phyloP scores from a whole-genome alignment of 495 filamentous ascomycete genomes.

The Trichocladium uniseriatum region DNA sequence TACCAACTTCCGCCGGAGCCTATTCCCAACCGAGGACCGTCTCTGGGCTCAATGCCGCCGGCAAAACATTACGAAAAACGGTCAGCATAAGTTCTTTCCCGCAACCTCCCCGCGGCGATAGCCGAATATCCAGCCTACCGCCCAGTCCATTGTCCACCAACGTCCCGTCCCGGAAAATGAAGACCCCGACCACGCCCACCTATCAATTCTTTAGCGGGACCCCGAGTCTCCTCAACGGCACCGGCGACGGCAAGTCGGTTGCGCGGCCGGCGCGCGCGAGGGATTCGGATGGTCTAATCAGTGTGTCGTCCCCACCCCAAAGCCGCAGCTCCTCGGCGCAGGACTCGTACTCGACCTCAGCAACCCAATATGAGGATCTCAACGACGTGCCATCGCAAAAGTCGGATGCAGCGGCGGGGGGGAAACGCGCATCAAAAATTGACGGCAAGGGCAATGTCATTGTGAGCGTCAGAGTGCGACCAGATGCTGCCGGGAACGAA shows the following conservation, averaged over 20 bases:
- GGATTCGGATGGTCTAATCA: slow-evolving; percentile 61
- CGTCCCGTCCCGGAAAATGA: slow-evolving; percentile 32
- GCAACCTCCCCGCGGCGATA: slow-evolving; percentile 64
- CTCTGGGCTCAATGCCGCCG: slow-evolving; percentile 41
- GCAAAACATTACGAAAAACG: slow-evolving; percentile 66
- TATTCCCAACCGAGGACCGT: slow-evolving; percentile 44
- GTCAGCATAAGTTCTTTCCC: slow-evolving; percentile 89
- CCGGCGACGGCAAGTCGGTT: slow-evolving; percentile 64
- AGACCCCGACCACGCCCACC: slow-evolving; percentile 29
- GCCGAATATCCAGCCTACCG: slow-evolving; percentile 45
- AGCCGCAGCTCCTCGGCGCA: slow-evolving; percentile 85
- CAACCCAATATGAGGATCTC: slow-evolving; percentile 74
- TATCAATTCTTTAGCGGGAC: slow-evolving; percentile 42
- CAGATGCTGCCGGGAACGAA: slow-evolving; percentile 58
- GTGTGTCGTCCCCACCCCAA: slow-evolving; percentile 67
- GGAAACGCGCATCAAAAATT: slow-evolving; percentile 38
- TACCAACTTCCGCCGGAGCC: slow-evolving; percentile 40
- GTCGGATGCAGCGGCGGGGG: slow-evolving; percentile 26
- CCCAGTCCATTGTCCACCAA: slow-evolving; percentile 50
- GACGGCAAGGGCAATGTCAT: slow-evolving; percentile 91
- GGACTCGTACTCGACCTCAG: slow-evolving; percentile 82
- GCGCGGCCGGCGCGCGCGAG: slow-evolving; percentile 46
- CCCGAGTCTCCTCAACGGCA: slow-evolving; percentile 70
- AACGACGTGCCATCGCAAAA: slow-evolving; percentile 43
- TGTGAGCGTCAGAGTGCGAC: slow-evolving; percentile 88